These are phyloP conservation scores for Pachysandra terminalis DNA, from an alignment of 164 flowering plant species.

Conservation along the genomic window DNA sequence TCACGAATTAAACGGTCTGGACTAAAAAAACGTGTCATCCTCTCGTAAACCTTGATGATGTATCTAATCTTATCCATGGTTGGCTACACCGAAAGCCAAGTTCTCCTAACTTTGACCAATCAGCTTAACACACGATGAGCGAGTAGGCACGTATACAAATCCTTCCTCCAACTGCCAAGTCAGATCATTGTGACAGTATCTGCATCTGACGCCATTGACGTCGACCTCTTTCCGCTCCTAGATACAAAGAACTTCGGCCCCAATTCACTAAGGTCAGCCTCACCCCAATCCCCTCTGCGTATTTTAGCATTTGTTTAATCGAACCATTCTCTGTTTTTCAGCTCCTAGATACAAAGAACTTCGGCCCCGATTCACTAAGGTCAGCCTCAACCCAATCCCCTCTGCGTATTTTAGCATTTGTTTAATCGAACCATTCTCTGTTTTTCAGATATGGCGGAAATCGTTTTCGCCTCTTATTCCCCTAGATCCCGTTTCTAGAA, in stretches of 20 bases:
- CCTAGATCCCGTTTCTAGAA: slow-evolving; percentile 6
- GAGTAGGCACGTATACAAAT: too few relatives aligned
- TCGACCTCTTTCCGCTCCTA: not conserved
- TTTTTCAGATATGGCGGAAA: slow-evolving; percentile 23
- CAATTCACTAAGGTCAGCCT: not conserved
- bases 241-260: too few relatives aligned
- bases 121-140: too few relatives aligned
- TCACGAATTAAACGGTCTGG: too few relatives aligned
- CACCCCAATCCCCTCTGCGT: not conserved
- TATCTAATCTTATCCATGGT: too few relatives aligned
- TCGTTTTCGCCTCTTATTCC: slow-evolving; percentile 13
- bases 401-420: not conserved
- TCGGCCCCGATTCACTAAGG: not conserved
- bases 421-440: slow-evolving; percentile 10
- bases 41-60: too few relatives aligned
- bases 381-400: not conserved
- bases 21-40: too few relatives aligned
- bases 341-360: not conserved
- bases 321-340: slow-evolving; percentile 12
- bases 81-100: too few relatives aligned
- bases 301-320: not conserved
- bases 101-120: too few relatives aligned
- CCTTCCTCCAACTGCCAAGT: too few relatives aligned
- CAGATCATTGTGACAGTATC: too few relatives aligned
- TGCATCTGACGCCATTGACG: too few relatives aligned